Conservation (phyloP, 495 filamentous ascomycete species). For the Penicillium paxilli region DNA sequence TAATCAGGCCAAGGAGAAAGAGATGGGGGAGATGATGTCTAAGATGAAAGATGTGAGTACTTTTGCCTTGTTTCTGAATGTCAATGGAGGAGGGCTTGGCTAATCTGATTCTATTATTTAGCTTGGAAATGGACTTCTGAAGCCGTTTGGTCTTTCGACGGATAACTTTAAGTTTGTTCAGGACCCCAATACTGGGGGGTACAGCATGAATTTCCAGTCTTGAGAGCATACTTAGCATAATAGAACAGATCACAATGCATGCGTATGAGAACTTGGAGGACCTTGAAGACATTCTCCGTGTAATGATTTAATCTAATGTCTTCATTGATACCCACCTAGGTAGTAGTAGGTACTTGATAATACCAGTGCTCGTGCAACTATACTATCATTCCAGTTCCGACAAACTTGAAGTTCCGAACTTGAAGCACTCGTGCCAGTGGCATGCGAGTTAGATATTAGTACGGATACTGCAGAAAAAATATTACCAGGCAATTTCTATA, state of each 20-base stretch:
- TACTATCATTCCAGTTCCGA: too few species aligned
- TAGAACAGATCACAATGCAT: not conserved
- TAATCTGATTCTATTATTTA: slow-evolving; percentile 30
- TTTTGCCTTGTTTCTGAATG: not conserved
- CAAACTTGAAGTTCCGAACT: too few species aligned
- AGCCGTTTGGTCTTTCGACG: slow-evolving; percentile 89
- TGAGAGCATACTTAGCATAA: slow-evolving; percentile 9
- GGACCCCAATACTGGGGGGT: slow-evolving; percentile 85
- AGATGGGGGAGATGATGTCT: slow-evolving; percentile 94
- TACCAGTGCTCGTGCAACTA: too few species aligned
- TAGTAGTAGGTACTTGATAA: too few species aligned
- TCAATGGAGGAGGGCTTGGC: not conserved
- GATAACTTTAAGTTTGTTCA: slow-evolving; percentile 92
- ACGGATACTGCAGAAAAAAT: too few species aligned
- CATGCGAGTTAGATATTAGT: too few species aligned
- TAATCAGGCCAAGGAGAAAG: slow-evolving; percentile 75
- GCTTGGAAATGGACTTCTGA: slow-evolving; percentile 88
- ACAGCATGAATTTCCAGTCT: slow-evolving; percentile 83
- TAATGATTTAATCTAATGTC: too few species aligned
- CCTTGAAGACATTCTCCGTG: too few species aligned
- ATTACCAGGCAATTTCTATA: too few species aligned
- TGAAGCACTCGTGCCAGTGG: too few species aligned
- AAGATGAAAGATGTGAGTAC: slow-evolving; percentile 81
- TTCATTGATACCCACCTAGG: too few species aligned
- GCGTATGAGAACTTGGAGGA: not conserved